Percentiles rank a stretch among this genome's conserved stretches.
Evolutionary conservation across 1,284 basidiomycete genomes (phyloP).

Genomic region (Cryptococcus neoformans): DNA sequence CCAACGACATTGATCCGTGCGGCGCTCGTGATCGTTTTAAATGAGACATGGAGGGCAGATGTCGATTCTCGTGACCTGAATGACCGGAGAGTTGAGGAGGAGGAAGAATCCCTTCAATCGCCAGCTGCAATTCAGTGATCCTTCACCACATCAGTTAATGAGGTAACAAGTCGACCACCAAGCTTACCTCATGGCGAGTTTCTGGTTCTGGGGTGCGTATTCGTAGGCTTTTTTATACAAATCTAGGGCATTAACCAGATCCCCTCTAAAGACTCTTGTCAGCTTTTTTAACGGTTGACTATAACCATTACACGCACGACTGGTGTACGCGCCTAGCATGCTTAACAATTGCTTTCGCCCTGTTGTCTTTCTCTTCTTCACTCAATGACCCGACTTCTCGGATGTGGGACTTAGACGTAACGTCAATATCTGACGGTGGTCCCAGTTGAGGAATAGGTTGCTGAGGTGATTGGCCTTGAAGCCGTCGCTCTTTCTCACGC

Average conservation of each 20-base stretch:
- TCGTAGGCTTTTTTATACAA: slow-evolving; percentile 23
- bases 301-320: slow-evolving; percentile 10
- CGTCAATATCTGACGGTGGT: neutral
- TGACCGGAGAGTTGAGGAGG: neutral
- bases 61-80: neutral
- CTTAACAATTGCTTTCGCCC: slow-evolving; percentile 19
- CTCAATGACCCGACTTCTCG: neutral
- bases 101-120: slow-evolving; percentile 21
- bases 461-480: neutral
- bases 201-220: slow-evolving; percentile 14
- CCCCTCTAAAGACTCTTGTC: slow-evolving; percentile 7
- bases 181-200: slow-evolving; percentile 13
- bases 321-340: slow-evolving; percentile 22
- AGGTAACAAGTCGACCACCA: neutral
- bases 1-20: slow-evolving; percentile 2
- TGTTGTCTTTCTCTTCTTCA: slow-evolving; percentile 15
- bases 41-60: neutral
- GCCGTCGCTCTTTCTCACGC: neutral
- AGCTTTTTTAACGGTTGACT: neutral
- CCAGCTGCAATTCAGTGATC: slow-evolving; percentile 24
- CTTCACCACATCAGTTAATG: neutral
- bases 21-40: slow-evolving; percentile 11
- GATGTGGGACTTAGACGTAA: neutral
- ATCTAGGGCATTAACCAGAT: slow-evolving; percentile 16
- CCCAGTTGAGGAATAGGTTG: neutral